Evolutionary conservation across 495 filamentous ascomycete species (phyloP).

Genomic region (Aspergillus heteromorphus): DNA sequence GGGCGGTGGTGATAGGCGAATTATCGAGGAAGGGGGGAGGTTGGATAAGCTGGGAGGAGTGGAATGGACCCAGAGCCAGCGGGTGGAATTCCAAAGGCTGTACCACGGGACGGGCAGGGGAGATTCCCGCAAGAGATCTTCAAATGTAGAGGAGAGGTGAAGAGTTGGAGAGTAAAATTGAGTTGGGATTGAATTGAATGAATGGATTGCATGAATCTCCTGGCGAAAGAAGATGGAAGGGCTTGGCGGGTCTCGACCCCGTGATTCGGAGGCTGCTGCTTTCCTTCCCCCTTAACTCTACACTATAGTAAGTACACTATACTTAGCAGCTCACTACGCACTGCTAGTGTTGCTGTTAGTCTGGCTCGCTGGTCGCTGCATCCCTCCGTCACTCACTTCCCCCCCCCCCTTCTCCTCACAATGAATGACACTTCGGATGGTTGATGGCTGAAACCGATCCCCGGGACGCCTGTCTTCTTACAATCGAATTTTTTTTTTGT

Average conservation of each 20-base stretch:
- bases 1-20: neutral
- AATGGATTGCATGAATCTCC: neutral
- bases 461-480: no score
- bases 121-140: neutral
- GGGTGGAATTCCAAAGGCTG: constrained; percentile 11
- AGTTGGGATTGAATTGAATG: neutral
- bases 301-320: neutral
- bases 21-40: constrained; percentile 1
- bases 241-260: constrained; percentile 10
- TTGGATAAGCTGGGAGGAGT: neutral
- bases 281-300: neutral
- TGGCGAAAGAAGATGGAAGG: neutral
- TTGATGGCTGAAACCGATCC: no score
- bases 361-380: neutral
- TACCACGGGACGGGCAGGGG: constrained; percentile 1
- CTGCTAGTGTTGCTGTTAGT: neutral
- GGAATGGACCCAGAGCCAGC: constrained; percentile 15
- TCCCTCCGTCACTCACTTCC: no score
- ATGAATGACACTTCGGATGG: no score
- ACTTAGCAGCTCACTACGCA: neutral
- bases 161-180: neutral
- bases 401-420: no score
- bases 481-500: no score
- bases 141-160: neutral
- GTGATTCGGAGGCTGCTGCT: neutral